phyloP scores from a whole-genome alignment of 306 rosid genomes.

The Pachyrhizus erosus region DNA sequence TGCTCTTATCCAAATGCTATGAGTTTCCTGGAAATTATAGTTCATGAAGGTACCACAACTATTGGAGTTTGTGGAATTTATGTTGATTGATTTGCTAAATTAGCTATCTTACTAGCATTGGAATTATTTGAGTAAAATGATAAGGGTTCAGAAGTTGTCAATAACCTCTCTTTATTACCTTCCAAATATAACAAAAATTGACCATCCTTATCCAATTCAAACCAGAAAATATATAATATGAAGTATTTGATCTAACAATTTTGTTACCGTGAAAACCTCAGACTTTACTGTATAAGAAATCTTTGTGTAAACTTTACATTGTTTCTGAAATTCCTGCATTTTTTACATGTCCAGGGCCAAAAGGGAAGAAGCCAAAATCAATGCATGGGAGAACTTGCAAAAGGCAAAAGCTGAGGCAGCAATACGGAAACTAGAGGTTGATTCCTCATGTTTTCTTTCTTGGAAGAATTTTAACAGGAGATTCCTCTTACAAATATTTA shows the following conservation, averaged over 20 bases:
- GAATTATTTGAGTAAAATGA: conserved; percentile 33
- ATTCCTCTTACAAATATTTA: conserved; percentile 2
- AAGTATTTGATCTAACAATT: conserved; percentile 14
- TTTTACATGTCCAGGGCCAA: conserved; percentile 63
- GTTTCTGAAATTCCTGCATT: conserved; percentile 37
- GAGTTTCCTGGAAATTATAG: conserved; percentile 14
- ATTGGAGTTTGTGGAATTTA: conserved; percentile 24
- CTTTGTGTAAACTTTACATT: conserved; percentile 9
- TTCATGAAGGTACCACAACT: conserved; percentile 8
- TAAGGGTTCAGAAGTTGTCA: not conserved
- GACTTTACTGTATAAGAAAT: not conserved
- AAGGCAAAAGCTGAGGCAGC: conserved; percentile 99
- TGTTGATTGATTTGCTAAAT: conserved; percentile 29
- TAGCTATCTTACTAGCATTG: conserved; percentile 18
- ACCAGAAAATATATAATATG: conserved; percentile 23
- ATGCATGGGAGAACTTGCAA: conserved; percentile 97
- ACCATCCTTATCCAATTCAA: conserved; percentile 23
- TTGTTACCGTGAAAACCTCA: conserved; percentile 10
- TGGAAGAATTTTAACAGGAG: conserved; percentile 15
- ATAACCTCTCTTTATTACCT: conserved; percentile 31
- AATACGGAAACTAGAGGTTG: conserved; percentile 89
- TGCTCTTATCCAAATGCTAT: not conserved
- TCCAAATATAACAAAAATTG: conserved; percentile 8
- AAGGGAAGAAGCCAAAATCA: conserved; percentile 95
- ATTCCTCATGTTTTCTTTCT: conserved; percentile 28